A percentile compares a stretch with the other conserved stretches of the same genome.
Evolutionary conservation across 2,329 filamentous ascomycete species (phyloP).

Genomic region (Fusarium sp.): DNA sequence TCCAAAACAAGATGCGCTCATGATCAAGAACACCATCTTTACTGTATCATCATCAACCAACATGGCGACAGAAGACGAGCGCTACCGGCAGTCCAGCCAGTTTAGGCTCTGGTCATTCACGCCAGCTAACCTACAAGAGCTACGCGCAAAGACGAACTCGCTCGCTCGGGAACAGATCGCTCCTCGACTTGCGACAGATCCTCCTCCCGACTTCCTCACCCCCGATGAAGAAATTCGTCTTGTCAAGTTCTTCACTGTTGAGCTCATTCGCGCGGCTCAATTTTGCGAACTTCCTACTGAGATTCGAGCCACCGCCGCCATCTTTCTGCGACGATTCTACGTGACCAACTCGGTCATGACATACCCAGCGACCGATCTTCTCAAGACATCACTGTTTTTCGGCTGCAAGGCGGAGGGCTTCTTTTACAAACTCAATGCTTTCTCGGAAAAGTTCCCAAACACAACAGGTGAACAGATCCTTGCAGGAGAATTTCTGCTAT

Average conservation of each 20-base stretch:
- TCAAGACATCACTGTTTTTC: conserved; percentile 91
- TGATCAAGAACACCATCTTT: conserved; percentile 2
- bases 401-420: conserved; percentile 92
- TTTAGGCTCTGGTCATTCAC: conserved; percentile 95
- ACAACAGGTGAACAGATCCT: conserved; percentile 84
- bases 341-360: conserved; percentile 96
- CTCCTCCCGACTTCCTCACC: conserved; percentile 80
- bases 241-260: conserved; percentile 78
- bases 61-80: conserved; percentile 87
- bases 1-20: background rate
- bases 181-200: conserved; percentile 63
- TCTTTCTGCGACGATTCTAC: conserved; percentile 95
- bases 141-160: conserved; percentile 82
- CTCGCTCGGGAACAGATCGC: conserved; percentile 74
- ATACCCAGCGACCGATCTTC: conserved; percentile 88
- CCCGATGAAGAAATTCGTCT: conserved; percentile 85
- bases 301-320: conserved; percentile 75
- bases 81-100: conserved; percentile 91
- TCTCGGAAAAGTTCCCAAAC: conserved; percentile 75
- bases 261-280: conserved; percentile 66
- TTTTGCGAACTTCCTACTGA: conserved; percentile 64
- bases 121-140: conserved; percentile 72
- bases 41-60: conserved; percentile 35
- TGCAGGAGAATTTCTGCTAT: conserved; percentile 90
- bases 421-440: conserved; percentile 73